Evolutionary conservation across 768 basidiomycete species (phyloP), one percentile per base, ranked within the genome.

Genomic region (Boletus insuetus): DNA sequence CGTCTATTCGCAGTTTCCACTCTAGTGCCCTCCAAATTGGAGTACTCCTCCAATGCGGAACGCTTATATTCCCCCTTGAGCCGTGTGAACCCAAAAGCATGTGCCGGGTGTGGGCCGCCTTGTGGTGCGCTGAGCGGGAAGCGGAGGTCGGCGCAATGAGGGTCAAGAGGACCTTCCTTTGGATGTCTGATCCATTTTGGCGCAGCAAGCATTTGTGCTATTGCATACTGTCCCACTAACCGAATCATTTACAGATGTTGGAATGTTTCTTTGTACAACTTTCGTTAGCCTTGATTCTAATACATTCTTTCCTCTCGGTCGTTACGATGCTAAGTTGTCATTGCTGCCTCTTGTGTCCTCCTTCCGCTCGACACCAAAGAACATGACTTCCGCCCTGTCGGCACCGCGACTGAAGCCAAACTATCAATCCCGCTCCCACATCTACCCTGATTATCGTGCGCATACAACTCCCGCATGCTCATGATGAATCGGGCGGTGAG

Each of bases 1-100:
- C 81, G 72, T 80, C 78, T 82, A 89, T 90, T 89, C 87, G 87
- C 87, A 89, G 87, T 89, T 87, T 89, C 84, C 85, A 81, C 87
- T 81, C 78, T 78, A 89, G 83, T 64, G 79, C 76, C 85, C 85
- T 85, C 79, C 73, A 45, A 29, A 60, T 56, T 34, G 79, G 79
- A 84, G 84, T 74, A 88, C 87, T 89, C 88, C 87, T 75, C 79
- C 81, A 82, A 74, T 77, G 77, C 77, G 56, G 77, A 87, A 83
- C 81, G 79, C 77, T 77, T 77, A 88, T 74, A 85, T 63, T 89
- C 83, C 81, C 85, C 84, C 85, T 82, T 73, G 71, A 56, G 69
- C 69, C 70, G 73, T 81, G 74, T 79, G 84, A 88, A 89, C 85
- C 86, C 86, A 82, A 81, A 78, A 80, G 74, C 73, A 77, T 73